Conservation (phyloP, 768 basidiomycete genomes). For the Pleurotus giganteus region DNA sequence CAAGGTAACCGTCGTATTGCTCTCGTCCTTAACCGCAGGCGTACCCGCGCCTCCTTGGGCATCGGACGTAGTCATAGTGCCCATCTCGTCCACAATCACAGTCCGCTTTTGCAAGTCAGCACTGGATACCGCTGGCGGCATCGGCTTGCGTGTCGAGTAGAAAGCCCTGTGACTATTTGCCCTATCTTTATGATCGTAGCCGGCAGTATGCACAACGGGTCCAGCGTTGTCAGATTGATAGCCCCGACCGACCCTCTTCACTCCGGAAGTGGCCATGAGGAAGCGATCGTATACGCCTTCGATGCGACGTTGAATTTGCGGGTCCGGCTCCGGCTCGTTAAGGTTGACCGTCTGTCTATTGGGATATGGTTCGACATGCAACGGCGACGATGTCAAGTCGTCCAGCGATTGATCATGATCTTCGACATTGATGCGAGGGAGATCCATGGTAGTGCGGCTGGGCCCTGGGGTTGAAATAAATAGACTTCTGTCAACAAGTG, state of each 20-base stretch:
- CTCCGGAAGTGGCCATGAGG: constrained; percentile 78
- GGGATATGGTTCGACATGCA: constrained; percentile 66
- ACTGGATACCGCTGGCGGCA: constrained; percentile 75
- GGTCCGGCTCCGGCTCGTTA: constrained; percentile 39
- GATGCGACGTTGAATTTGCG: constrained; percentile 56
- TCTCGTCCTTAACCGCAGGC: constrained; percentile 41
- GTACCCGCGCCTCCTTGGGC: constrained; percentile 22
- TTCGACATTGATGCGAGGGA: constrained; percentile 23
- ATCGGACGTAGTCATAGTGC: constrained; percentile 40
- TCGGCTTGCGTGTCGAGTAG: constrained; percentile 46
- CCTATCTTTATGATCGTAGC: constrained; percentile 21
- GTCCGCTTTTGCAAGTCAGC: constrained; percentile 48
- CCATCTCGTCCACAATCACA: constrained; percentile 65
- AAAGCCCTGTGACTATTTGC: constrained; percentile 43
- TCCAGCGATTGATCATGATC: constrained; percentile 39
- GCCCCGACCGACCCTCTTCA: constrained; percentile 77
- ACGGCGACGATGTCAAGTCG: constrained; percentile 59
- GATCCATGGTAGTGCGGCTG: constrained; percentile 36
- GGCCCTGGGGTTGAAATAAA: constrained; percentile 58
- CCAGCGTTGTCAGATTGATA: constrained; percentile 70
- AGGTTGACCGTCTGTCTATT: constrained; percentile 37
- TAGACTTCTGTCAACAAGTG: constrained; percentile 65
- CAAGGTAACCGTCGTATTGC: constrained; percentile 48
- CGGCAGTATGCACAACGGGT: constrained; percentile 35
- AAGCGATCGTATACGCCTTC: constrained; percentile 82